Base-by-base conservation (phyloP, 441 rosid species). In the Mallotus japonicus region DNA sequence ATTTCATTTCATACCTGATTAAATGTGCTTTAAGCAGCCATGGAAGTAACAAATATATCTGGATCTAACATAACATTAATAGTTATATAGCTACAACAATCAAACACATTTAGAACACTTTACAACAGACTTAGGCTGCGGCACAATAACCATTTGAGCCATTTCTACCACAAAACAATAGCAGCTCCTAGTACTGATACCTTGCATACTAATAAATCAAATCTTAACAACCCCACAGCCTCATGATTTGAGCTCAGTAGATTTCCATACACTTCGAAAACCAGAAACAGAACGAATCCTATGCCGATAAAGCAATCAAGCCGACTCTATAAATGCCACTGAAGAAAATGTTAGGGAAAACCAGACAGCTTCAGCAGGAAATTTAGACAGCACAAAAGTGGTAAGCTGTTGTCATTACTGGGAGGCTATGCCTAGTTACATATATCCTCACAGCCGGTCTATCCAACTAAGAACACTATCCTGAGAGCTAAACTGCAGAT, bases 381-480 rank as follows among this genome's bases (percentile, higher is more conserved):
- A 14, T 11, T 34, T 22, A 46, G 24, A 53, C 28, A 13, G 72
- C 65, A 70, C 20, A 4, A 46, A 59, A 59, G 12, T 60, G 47
- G 42, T 47, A 76, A 20, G 24, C 17, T 46, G 15, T 62, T 40
- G 34, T 15, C 28, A 34, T 76, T 37, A 11, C 13, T 20, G 22
- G 65, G 65, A 19, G 72, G 46, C 62, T 74, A 62, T 42, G 68
- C 62, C 50, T 32, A 37, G 0, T 61, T 6, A 14, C 7, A 17
- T 9, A 9, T 0, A 8, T 77, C 80, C 69, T 86, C 85, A 86
- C 22, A 83, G 13, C 54, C 83, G 76, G 72, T 87, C 92, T 28
- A 86, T 32, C 98, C 98, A 91, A n/a, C 80, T 84, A 57, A 84
- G 61, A 62, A 88, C 57, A 69, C 97, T 83, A 75, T 92, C 99